Evolutionary conservation across 441 rosid genomes (phyloP).

Genomic region (Bocquillonia castaneifolia): DNA sequence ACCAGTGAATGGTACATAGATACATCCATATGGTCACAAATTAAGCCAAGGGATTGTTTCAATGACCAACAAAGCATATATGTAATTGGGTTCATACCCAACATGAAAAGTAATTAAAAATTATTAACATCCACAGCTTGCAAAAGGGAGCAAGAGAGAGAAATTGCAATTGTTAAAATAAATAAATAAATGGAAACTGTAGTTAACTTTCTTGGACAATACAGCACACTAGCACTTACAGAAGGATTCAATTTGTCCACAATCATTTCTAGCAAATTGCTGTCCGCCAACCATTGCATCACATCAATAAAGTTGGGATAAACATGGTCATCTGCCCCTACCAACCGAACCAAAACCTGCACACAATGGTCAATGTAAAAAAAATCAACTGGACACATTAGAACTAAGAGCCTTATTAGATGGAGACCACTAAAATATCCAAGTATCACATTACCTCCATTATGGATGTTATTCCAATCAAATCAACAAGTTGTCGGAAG

Average conservation of each 20-base stretch:
- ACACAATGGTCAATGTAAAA: conserved; percentile 6
- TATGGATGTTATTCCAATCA: conserved; percentile 94
- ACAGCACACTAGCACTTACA: conserved; percentile 43
- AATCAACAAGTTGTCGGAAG: conserved; percentile 71
- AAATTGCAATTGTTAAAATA: neutral
- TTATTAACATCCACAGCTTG: neutral
- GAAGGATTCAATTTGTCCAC: conserved; percentile 83
- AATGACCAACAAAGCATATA: neutral
- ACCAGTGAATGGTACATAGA: neutral
- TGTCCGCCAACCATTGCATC: conserved; percentile 95
- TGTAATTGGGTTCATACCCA: conserved; percentile 1
- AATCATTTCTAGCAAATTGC: conserved; percentile 87
- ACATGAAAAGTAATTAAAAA: neutral
- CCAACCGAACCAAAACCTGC: conserved; percentile 91
- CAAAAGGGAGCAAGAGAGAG: neutral
- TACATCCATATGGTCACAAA: neutral
- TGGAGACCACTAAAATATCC: conserved; percentile 4
- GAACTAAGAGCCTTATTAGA: conserved; percentile 12
- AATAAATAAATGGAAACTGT: neutral
- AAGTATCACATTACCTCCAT: conserved; percentile 66
- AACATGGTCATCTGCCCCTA: conserved; percentile 91
- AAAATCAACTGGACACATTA: conserved; percentile 17
- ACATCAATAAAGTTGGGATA: conserved; percentile 93
- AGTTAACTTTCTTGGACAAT: neutral
- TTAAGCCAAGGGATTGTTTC: neutral